Percentiles rank a stretch among this genome's conserved stretches.
Conservation (phyloP, 106 monocot genomes). For the Apostasia shenzhenica region DNA sequence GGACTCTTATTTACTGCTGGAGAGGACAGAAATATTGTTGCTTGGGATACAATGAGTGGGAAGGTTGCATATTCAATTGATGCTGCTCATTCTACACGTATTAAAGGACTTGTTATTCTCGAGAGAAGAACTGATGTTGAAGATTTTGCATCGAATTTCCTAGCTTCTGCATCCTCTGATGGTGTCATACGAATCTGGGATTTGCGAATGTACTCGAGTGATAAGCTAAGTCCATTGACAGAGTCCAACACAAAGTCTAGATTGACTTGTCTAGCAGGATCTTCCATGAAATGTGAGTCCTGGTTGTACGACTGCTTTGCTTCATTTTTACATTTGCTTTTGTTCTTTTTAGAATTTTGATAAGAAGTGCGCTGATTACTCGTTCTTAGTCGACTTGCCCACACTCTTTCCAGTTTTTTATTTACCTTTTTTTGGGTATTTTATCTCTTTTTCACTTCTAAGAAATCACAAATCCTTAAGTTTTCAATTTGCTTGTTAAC, state of each 20-base stretch:
- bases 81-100: conserved; percentile 63
- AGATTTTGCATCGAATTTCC: conserved; percentile 22
- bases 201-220: conserved; percentile 44
- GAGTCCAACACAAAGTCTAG: conserved; percentile 83
- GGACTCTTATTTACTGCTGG: conserved; percentile 71
- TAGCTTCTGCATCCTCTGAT: conserved; percentile 92
- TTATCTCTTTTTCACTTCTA: no score
- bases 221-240: conserved; percentile 44
- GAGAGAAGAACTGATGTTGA: conserved; percentile 22
- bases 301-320: not conserved
- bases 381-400: no score
- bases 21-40: conserved; percentile 66
- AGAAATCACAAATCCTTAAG: no score
- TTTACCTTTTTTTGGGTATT: no score
- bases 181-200: conserved; percentile 87
- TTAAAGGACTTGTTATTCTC: conserved; percentile 81
- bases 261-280: conserved; percentile 84
- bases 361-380: no score
- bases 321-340: no score
- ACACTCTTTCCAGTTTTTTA: no score
- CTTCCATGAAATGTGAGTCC: conserved; percentile 68
- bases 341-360: no score
- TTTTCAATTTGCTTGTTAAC: no score
- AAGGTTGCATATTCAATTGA: conserved; percentile 63
- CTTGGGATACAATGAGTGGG: conserved; percentile 79